These are phyloP conservation scores for Mycena kentingensis DNA, from an alignment of 768 basidiomycete genomes.

Conservation along the genomic window DNA sequence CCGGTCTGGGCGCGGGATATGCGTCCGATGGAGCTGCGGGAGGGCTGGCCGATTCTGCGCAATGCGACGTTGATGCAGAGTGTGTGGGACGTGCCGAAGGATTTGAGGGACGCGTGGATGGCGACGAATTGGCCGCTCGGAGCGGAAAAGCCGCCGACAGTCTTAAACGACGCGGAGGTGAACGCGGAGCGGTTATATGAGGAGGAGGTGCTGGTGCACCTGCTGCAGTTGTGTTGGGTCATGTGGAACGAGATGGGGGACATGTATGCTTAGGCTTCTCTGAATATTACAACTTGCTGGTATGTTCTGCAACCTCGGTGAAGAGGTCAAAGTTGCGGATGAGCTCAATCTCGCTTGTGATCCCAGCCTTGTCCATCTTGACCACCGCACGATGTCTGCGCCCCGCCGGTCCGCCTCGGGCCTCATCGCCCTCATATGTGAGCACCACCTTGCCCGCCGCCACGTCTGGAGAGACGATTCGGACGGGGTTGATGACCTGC, in stretches of 20 bases:
- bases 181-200: too few relatives aligned
- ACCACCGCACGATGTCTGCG: slow-evolving; percentile 60
- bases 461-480: slow-evolving; percentile 37
- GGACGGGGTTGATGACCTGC: slow-evolving; percentile 59
- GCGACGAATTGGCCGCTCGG: too few relatives aligned
- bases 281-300: slow-evolving; percentile 16
- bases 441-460: slow-evolving; percentile 50
- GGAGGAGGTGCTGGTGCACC: too few relatives aligned
- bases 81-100: neutral
- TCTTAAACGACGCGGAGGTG: too few relatives aligned
- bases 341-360: slow-evolving; percentile 53
- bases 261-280: too few relatives aligned
- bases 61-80: neutral
- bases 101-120: neutral
- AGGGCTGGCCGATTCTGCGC: neutral
- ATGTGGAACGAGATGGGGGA: too few relatives aligned
- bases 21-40: neutral
- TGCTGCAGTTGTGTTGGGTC: too few relatives aligned
- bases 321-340: slow-evolving; percentile 71
- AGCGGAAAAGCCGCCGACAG: too few relatives aligned
- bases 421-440: slow-evolving; percentile 73
- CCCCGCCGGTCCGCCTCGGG: slow-evolving; percentile 59
- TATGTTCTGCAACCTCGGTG: slow-evolving; percentile 43
- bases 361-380: slow-evolving; percentile 49
- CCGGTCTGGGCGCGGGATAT: neutral